Conservation (phyloP, 805 yeast species). For the Cyberlindnera euphorbiiphila region DNA sequence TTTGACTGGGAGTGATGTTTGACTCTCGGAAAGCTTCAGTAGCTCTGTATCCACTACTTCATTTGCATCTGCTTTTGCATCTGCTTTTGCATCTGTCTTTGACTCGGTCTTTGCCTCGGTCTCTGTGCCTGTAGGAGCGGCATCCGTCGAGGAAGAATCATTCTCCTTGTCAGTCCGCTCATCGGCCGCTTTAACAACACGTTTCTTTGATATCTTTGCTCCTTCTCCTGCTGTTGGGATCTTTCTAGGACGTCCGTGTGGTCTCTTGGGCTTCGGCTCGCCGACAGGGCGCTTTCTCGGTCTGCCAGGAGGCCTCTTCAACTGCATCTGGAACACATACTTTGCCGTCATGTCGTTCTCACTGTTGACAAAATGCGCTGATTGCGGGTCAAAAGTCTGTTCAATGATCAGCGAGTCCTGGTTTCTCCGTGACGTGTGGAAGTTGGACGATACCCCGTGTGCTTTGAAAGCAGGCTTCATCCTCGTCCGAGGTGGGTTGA, state of each 20-base stretch:
- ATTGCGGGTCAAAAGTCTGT: conserved; percentile 18
- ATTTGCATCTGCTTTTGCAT: not conserved
- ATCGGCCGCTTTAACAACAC: no score
- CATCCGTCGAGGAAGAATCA: no score
- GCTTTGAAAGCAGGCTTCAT: conserved; percentile 27
- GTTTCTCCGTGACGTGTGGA: conserved; percentile 7
- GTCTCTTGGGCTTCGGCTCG: conserved; percentile 35
- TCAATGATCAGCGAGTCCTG: conserved; percentile 21
- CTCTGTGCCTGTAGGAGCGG: not conserved
- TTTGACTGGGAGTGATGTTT: not conserved
- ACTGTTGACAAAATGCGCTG: conserved; percentile 3
- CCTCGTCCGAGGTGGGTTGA: conserved; percentile 12
- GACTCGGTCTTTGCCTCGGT: not conserved
- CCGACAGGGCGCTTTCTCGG: conserved; percentile 49
- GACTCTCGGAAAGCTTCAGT: not conserved
- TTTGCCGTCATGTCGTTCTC: conserved; percentile 11
- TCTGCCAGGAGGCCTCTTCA: conserved; percentile 44
- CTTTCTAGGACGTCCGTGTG: conserved; percentile 30
- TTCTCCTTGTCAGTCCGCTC: no score
- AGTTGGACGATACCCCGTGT: conserved; percentile 8
- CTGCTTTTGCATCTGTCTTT: not conserved
- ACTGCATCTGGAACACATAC: conserved; percentile 21
- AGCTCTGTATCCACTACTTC: conserved; percentile 11
- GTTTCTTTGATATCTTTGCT: conserved; percentile 2
- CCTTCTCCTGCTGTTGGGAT: no score